Percentiles rank a stretch among this genome's conserved stretches.
Conservation (phyloP, 2,329 filamentous ascomycete genomes). For the Ceratocystis smalleyi region DNA sequence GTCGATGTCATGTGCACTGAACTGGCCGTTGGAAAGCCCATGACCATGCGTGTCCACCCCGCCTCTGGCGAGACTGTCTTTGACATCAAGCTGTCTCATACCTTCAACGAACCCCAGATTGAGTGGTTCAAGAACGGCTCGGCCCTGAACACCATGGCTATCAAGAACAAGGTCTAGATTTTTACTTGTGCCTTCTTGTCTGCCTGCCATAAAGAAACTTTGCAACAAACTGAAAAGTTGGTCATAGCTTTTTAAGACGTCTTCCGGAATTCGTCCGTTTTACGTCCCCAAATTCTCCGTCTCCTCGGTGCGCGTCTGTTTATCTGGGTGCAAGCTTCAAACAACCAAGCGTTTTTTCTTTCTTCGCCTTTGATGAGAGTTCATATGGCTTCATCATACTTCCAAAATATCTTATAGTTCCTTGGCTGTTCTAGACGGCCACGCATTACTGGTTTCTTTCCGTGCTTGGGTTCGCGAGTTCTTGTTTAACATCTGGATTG, state of each 20-base stretch:
- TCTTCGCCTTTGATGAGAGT: neutral
- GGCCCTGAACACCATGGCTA: slow-evolving; percentile 97
- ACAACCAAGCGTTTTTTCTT: neutral
- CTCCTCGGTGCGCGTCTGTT: neutral
- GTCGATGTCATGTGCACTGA: slow-evolving; percentile 79
- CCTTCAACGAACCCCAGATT: slow-evolving; percentile 95
- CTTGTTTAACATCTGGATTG: slow-evolving; percentile 12
- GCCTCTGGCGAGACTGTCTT: slow-evolving; percentile 61
- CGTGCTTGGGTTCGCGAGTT: slow-evolving; percentile 10
- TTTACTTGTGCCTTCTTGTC: neutral
- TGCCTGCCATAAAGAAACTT: no score
- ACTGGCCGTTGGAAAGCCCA: slow-evolving; percentile 79
- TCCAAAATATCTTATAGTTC: neutral
- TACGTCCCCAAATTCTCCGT: neutral
- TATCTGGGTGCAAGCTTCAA: neutral
- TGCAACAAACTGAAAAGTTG: neutral
- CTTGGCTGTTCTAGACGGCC: slow-evolving; percentile 10
- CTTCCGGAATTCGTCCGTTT: neutral
- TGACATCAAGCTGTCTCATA: slow-evolving; percentile 76
- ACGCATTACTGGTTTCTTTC: slow-evolving; percentile 11
- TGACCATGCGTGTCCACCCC: slow-evolving; percentile 84
- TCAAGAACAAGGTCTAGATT: slow-evolving; percentile 30
- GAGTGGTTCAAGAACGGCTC: slow-evolving; percentile 99
- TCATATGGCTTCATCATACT: neutral
- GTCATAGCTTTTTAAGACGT: slow-evolving; percentile 3